These are phyloP conservation scores for Glycine tomentella DNA, from an alignment of 306 rosid species.

Conservation along the genomic window DNA sequence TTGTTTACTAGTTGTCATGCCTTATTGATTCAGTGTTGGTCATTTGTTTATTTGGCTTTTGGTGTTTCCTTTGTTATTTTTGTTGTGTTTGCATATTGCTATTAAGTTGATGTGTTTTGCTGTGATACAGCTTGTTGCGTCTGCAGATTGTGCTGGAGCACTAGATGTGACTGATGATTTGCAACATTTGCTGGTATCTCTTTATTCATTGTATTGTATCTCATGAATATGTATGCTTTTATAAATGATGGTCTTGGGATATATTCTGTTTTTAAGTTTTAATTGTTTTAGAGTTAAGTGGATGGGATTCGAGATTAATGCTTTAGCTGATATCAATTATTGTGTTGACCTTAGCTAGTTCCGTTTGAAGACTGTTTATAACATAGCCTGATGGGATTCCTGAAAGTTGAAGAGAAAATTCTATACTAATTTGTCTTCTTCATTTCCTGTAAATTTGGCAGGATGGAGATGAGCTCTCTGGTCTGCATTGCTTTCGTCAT, in stretches of 20 bases:
- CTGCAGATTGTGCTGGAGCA: slow-evolving; percentile 99
- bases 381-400: slow-evolving; percentile 20
- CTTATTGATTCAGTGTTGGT: slow-evolving; percentile 7
- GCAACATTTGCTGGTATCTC: slow-evolving; percentile 81
- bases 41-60: not conserved
- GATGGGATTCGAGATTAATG: slow-evolving; percentile 14
- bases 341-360: slow-evolving; percentile 12
- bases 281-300: not conserved
- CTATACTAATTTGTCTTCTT: slow-evolving; percentile 30
- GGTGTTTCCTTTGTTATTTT: slow-evolving; percentile 13
- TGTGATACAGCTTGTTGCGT: slow-evolving; percentile 94
- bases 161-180: slow-evolving; percentile 94
- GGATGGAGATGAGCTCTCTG: slow-evolving; percentile 98
- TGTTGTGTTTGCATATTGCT: slow-evolving; percentile 23
- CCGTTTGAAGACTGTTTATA: slow-evolving; percentile 24
- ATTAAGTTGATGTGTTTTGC: slow-evolving; percentile 60
- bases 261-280: not conserved
- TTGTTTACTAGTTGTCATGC: not conserved
- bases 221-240: not conserved
- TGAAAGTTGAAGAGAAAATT: slow-evolving; percentile 25
- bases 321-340: slow-evolving; percentile 17
- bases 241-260: slow-evolving; percentile 7
- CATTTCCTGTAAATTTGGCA: slow-evolving; percentile 52
- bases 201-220: slow-evolving; percentile 26
- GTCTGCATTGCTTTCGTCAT: slow-evolving; percentile 97